Conservation (phyloP, 805 yeast species). For the Ogataea paraovalis region DNA sequence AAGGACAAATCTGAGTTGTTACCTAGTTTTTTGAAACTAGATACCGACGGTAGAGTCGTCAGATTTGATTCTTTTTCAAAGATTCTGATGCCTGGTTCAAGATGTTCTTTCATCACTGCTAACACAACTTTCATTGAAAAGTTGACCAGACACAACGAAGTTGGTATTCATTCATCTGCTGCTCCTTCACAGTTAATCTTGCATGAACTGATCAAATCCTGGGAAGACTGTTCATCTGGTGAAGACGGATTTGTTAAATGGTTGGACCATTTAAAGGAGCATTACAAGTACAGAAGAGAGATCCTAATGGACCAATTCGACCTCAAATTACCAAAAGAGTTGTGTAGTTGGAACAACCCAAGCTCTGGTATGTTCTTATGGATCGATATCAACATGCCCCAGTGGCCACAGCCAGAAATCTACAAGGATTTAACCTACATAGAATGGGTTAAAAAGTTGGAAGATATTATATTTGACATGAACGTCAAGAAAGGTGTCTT, state of each 20-base stretch:
- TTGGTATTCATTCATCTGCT: conserved; percentile 66
- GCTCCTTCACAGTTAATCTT: conserved; percentile 67
- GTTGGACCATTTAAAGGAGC: conserved; percentile 57
- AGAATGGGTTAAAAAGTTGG: conserved; percentile 31
- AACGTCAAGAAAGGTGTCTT: conserved; percentile 23
- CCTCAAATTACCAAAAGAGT: conserved; percentile 41
- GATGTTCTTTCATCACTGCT: conserved; percentile 72
- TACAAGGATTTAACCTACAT: conserved; percentile 29
- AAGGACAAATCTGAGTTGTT: conserved; percentile 39
- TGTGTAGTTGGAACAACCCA: conserved; percentile 40
- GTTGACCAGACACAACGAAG: conserved; percentile 58
- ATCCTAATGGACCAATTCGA: conserved; percentile 48
- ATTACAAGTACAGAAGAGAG: conserved; percentile 65
- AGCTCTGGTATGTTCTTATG: conserved; percentile 44
- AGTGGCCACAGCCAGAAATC: conserved; percentile 35
- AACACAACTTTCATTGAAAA: conserved; percentile 53
- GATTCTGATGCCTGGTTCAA: conserved; percentile 71
- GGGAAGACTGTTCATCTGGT: conserved; percentile 41
- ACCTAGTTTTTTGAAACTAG: conserved; percentile 66
- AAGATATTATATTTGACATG: conserved; percentile 25
- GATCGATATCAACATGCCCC: conserved; percentile 37
- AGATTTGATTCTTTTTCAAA: conserved; percentile 78
- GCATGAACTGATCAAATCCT: conserved; percentile 54
- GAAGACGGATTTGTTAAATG: conserved; percentile 63
- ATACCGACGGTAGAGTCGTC: conserved; percentile 72